phyloP scores from a whole-genome alignment of 192 early-diverging fungal genomes.

The Rhizophagus clarus region DNA sequence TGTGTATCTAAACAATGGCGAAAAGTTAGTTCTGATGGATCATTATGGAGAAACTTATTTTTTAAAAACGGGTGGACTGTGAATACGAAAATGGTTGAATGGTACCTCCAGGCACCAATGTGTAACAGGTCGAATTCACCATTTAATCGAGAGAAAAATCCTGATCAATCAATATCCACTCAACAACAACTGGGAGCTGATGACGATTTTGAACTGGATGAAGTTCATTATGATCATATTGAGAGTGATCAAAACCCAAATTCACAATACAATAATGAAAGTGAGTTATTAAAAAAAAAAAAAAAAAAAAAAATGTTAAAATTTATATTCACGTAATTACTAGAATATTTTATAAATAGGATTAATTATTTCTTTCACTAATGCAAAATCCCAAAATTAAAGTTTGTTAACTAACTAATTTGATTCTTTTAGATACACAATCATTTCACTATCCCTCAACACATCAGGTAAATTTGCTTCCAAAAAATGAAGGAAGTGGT shows the following conservation, averaged over 20 bases:
- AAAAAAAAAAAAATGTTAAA: too few species aligned
- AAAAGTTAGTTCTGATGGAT: conserved; percentile 59
- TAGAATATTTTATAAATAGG: too few species aligned
- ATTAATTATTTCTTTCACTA: too few species aligned
- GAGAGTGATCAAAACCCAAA: conserved; percentile 12
- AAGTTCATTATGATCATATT: neutral
- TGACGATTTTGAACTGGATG: conserved; percentile 34
- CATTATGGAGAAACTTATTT: conserved; percentile 63
- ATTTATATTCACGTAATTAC: neutral
- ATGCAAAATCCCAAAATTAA: too few species aligned
- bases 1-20: conserved; percentile 64
- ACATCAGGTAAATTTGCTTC: neutral
- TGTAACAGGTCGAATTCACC: neutral
- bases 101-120: conserved; percentile 34
- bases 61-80: conserved; percentile 44
- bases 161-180: conserved; percentile 11
- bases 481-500: neutral
- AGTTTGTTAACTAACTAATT: neutral
- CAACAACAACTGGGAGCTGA: conserved; percentile 29
- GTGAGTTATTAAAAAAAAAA: neutral
- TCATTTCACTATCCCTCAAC: neutral
- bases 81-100: conserved; percentile 42
- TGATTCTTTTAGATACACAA: neutral
- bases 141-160: neutral
- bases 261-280: neutral